Conservation (phyloP, 495 filamentous ascomycete genomes). For the Neurospora hispaniola region DNA sequence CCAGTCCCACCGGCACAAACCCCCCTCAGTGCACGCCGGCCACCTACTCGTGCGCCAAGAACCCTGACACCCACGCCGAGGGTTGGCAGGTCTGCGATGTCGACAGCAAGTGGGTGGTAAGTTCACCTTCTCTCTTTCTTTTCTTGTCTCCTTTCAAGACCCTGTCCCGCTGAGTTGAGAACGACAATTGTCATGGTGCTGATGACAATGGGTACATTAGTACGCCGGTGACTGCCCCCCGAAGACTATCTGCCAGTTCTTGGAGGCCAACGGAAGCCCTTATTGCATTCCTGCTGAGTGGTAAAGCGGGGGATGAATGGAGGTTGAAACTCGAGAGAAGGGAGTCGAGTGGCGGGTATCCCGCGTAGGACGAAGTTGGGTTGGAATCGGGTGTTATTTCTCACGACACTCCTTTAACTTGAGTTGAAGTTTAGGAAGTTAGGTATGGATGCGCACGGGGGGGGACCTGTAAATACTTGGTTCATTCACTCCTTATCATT, state of each 20-base stretch:
- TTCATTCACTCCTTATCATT: background rate
- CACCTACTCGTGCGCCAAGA: conserved; percentile 15
- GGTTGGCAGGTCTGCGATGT: conserved; percentile 23
- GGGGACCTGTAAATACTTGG: background rate
- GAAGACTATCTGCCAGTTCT: conserved; percentile 15
- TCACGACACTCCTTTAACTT: background rate
- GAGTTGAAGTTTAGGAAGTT: background rate
- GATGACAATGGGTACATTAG: conserved; percentile 2
- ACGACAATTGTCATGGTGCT: background rate
- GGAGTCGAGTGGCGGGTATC: background rate
- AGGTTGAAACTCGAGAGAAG: background rate
- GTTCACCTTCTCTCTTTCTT: background rate
- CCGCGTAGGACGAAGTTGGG: background rate
- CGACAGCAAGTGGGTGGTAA: conserved; percentile 15
- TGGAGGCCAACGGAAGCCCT: conserved; percentile 14
- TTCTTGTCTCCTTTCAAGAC: background rate
- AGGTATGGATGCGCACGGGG: background rate
- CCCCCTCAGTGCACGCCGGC: conserved; percentile 13
- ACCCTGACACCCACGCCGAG: background rate
- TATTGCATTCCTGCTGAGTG: conserved; percentile 16
- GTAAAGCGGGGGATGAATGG: background rate
- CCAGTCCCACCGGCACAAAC: conserved; percentile 2
- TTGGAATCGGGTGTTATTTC: background rate
- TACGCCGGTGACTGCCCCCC: conserved; percentile 12
- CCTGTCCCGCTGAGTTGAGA: background rate